A percentile compares a stretch with the other conserved stretches of the same genome.
phyloP scores from a whole-genome alignment of 352 stramenopile genomes.

The Phytophthora constricta region DNA sequence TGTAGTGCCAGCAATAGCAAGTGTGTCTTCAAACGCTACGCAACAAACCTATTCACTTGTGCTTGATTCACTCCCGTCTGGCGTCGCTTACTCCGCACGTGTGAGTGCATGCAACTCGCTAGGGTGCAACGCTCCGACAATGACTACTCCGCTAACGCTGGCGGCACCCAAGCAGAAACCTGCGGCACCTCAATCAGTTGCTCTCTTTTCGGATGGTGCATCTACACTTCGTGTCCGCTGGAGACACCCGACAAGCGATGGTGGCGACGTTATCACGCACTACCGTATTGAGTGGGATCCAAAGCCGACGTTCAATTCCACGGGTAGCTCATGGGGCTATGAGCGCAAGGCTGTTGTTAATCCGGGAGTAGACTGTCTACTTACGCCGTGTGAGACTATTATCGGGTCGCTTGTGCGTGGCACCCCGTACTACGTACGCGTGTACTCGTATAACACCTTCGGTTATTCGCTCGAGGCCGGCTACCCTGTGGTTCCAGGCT shows the following conservation, averaged over 20 bases:
- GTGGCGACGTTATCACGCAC: conserved; percentile 92
- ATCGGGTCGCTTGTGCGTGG: conserved; percentile 84
- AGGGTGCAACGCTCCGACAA: conserved; percentile 86
- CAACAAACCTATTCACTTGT: conserved; percentile 27
- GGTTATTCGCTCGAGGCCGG: conserved; percentile 85
- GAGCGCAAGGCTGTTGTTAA: conserved; percentile 75
- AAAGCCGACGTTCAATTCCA: conserved; percentile 74
- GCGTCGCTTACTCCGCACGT: conserved; percentile 84
- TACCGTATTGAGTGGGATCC: conserved; percentile 96
- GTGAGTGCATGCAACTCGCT: conserved; percentile 92
- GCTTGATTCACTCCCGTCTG: conserved; percentile 61
- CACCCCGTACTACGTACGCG: conserved; percentile 88
- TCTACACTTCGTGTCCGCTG: conserved; percentile 89
- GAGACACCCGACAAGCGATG: conserved; percentile 90
- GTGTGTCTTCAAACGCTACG: neutral
- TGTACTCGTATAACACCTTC: conserved; percentile 94
- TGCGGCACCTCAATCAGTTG: conserved; percentile 78
- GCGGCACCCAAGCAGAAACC: conserved; percentile 89
- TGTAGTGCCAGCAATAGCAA: conserved; percentile 17
- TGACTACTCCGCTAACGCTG: conserved; percentile 73
- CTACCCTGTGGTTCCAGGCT: conserved; percentile 65
- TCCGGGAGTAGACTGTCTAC: conserved; percentile 76
- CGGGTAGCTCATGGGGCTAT: conserved; percentile 79
- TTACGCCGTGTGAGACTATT: conserved; percentile 81
- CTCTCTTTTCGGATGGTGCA: conserved; percentile 71